A percentile compares a stretch with the other conserved stretches of the same genome.
phyloP scores from a whole-genome alignment of 345 rosid genomes.

The Dipteronia sinensis region DNA sequence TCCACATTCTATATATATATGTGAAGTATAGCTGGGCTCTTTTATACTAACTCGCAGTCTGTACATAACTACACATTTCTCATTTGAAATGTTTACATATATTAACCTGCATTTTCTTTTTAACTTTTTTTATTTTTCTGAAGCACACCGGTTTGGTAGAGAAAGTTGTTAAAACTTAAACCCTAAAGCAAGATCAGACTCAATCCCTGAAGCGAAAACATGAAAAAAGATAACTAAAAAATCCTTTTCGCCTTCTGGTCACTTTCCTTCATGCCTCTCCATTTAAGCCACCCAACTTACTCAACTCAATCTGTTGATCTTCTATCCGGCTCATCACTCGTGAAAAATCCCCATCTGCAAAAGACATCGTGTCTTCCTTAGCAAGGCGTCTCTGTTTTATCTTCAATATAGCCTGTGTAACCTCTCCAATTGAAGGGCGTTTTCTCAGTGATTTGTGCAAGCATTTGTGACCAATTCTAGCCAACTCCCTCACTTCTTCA shows the following conservation, averaged over 20 bases:
- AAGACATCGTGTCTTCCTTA: slow-evolving; percentile 44
- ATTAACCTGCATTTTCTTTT: neutral
- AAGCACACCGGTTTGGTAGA: neutral
- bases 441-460: slow-evolving; percentile 72
- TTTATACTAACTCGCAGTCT: neutral
- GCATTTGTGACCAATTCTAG: slow-evolving; percentile 68
- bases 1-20: too few species aligned
- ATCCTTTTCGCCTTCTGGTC: slow-evolving; percentile 22
- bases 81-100: neutral
- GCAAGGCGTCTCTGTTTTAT: slow-evolving; percentile 53
- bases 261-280: slow-evolving; percentile 43
- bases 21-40: neutral
- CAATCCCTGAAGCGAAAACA: too few species aligned
- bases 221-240: neutral
- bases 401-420: slow-evolving; percentile 73
- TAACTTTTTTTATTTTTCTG: neutral
- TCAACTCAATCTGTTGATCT: slow-evolving; percentile 73
- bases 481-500: slow-evolving; percentile 70
- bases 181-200: neutral
- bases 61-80: too few species aligned
- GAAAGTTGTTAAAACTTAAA: neutral
- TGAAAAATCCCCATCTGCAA: slow-evolving; percentile 46
- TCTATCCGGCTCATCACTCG: slow-evolving; percentile 67
- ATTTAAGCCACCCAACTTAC: slow-evolving; percentile 44
- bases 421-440: slow-evolving; percentile 80